Evolutionary conservation across 352 stramenopile species (phyloP).

Genomic region (Phytophthora sansomeana): DNA sequence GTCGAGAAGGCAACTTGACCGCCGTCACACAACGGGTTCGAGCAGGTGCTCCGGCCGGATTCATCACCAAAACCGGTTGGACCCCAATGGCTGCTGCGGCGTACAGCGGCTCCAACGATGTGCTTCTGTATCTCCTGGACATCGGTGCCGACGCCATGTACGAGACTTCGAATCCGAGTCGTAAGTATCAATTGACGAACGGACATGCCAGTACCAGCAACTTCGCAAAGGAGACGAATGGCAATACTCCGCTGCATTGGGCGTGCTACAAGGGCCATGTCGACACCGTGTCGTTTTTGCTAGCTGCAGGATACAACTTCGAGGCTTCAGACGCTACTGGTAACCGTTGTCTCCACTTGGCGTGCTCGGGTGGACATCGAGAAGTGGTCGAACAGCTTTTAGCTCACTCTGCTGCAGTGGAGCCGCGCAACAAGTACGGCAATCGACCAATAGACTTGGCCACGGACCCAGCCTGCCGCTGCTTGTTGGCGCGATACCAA

Average conservation of each 20-base stretch:
- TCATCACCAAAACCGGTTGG: slow-evolving; percentile 83
- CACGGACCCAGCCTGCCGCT: slow-evolving; percentile 65
- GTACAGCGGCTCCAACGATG: slow-evolving; percentile 69
- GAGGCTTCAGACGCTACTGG: slow-evolving; percentile 75
- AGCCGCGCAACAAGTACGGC: slow-evolving; percentile 76
- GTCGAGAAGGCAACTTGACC: slow-evolving; percentile 53
- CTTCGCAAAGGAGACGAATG: slow-evolving; percentile 18
- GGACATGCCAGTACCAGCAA: slow-evolving; percentile 11
- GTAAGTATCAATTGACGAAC: slow-evolving; percentile 26
- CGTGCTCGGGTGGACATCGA: slow-evolving; percentile 69
- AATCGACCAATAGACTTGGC: slow-evolving; percentile 79
- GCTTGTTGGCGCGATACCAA: slow-evolving; percentile 71
- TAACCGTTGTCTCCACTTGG: slow-evolving; percentile 80
- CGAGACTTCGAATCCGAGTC: slow-evolving; percentile 41
- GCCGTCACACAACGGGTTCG: slow-evolving; percentile 49
- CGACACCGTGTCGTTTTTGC: slow-evolving; percentile 69
- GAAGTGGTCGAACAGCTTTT: slow-evolving; percentile 79
- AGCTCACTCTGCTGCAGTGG: slow-evolving; percentile 62
- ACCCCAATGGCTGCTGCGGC: slow-evolving; percentile 72
- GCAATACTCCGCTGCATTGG: slow-evolving; percentile 87
- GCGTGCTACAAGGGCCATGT: slow-evolving; percentile 85
- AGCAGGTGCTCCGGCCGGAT: slow-evolving; percentile 63
- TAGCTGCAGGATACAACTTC: slow-evolving; percentile 71
- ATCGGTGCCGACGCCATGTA: slow-evolving; percentile 82
- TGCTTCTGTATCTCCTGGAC: slow-evolving; percentile 75